Base-by-base conservation (phyloP, 306 rosid genomes). In the Rubus idaeus region DNA sequence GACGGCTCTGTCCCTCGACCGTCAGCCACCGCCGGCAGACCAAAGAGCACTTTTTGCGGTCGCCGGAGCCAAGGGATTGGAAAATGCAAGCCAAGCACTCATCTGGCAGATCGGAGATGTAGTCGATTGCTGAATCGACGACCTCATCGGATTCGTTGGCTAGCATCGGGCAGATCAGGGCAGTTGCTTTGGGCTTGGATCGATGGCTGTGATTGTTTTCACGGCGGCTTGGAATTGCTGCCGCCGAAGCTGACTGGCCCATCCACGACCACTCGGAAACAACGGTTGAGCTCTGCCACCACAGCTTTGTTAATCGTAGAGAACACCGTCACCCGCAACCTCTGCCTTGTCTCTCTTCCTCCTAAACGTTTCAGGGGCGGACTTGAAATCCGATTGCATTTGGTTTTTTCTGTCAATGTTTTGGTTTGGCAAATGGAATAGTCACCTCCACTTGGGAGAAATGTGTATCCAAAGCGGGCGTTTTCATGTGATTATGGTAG, bases 1-100 rank as follows among this genome's bases (percentile, higher is more conserved):
- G 90, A 16, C 98, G 98, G 26, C 97, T 92, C 83, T 96, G 98
- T 18, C 98, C 99, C 78, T 96, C 99, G 55, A 96, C 82, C 79
- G 53, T 79, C 23, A 89, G 69, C 99, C 99, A 96, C 73, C 99
- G 91, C 70, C 85, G 88, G 87, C 97, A 93, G 3, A 96, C 99
- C 10, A 96, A 90, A 5, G 99, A 93, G 81, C 99, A 96, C 21
- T 76, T 74, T 53, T 87, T 96, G 61, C 98, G 90, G 72, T 96
- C 99, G 39, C 85, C 90, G 52, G 99, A 79, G 84, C 87, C 50
- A 6, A 96, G 90, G 10, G 88, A 93, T 77, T 92, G 96, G 63
- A 96, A 96, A 47, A 96, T 87, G 49, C 78, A 74, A 40, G 97
- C 99, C 81, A 96, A 56, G 41, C 99, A 96, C 86, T 93, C 98